Conservation (phyloP, 805 yeast genomes). For the Lachancea thermotolerans region DNA sequence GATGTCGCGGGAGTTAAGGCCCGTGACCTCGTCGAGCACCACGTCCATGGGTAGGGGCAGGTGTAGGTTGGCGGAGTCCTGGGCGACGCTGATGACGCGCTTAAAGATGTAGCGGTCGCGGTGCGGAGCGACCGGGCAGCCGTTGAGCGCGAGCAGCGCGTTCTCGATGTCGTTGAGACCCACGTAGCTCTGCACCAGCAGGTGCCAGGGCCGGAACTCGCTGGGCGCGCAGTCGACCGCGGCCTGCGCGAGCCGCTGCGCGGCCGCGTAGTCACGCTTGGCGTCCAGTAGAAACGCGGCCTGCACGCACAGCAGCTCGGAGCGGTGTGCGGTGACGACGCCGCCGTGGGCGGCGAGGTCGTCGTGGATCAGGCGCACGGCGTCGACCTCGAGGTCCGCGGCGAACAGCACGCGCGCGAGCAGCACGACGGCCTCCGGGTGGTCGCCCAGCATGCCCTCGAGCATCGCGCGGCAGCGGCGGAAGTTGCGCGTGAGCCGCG, state of each 20-base stretch:
- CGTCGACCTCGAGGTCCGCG: slow-evolving; percentile 34
- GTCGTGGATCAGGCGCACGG: slow-evolving; percentile 26
- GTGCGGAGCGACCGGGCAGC: slow-evolving; percentile 76
- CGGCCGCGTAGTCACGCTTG: slow-evolving; percentile 24
- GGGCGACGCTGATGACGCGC: slow-evolving; percentile 45
- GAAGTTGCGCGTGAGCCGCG: slow-evolving; percentile 25
- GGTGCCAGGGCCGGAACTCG: slow-evolving; percentile 68
- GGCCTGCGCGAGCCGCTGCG: slow-evolving; percentile 22
- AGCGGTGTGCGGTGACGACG: slow-evolving; percentile 15
- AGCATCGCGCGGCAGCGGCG: slow-evolving; percentile 23
- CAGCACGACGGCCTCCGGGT: slow-evolving; percentile 27
- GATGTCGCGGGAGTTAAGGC: slow-evolving; percentile 58
- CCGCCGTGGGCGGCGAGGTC: slow-evolving; percentile 19
- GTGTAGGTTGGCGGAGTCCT: slow-evolving; percentile 40
- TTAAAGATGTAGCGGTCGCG: slow-evolving; percentile 59
- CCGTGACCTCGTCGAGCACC: slow-evolving; percentile 59
- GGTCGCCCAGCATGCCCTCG: slow-evolving; percentile 16
- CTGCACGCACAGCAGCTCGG: slow-evolving; percentile 28
- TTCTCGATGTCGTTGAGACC: slow-evolving; percentile 60
- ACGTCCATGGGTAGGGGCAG: slow-evolving; percentile 74
- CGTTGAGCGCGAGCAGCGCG: slow-evolving; percentile 64
- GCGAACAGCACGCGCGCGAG: slow-evolving; percentile 28
- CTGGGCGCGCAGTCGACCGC: slow-evolving; percentile 65
- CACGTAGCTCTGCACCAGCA: slow-evolving; percentile 57
- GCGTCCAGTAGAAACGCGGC: slow-evolving; percentile 23